Base-by-base conservation (phyloP, 2,329 filamentous ascomycete species). In the Penicillium polonicum region DNA sequence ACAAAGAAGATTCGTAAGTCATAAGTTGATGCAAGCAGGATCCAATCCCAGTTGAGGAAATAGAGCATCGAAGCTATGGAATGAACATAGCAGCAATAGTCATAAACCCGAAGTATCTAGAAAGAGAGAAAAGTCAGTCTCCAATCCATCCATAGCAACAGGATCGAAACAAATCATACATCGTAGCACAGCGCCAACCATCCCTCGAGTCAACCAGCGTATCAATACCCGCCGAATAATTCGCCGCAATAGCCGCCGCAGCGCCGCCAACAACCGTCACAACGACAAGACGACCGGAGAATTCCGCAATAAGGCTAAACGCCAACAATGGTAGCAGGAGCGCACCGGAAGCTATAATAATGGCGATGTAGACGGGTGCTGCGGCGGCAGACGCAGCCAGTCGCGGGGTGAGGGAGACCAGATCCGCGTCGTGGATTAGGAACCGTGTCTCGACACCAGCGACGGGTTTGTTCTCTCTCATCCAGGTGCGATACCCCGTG, bases 271-370 rank as follows among this genome's bases (percentile, higher is more conserved):
- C 80, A 0, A 87, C 74, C 4, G 80, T 65, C 2, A 85, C 81
- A 2, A 88, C 79, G 0, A 80, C 80, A 61, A 88, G 78, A n/a
- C 85, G 79, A 2, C 81, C 83, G 0, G 81, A 68, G 59, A 87
- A 85, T 6, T 81, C 79, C 0, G 81, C 78, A 21, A 88, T 82
- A 23, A 85, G 76, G 5, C 79, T 71, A 65, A 88, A 88, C 0
- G 83, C 79, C 9, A 88, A 65, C 1, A 87, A 76, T 0, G 86
- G 85, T 0, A 85, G 72, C 6, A 88, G 71, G 2, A 88, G 75
- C 0, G 81, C 79, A 0, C 78, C 74, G 0, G 81, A 81, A 10
- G 82, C 72, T 0, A 81, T 79, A 21, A 79, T 66, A 8, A 82
- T 79, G 4, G 75, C 71, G 42, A 71, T 68, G 46, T 75, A 74